Percentiles rank a stretch among this genome's conserved stretches.
Evolutionary conservation across 495 filamentous ascomycete species (phyloP).

Genomic region (Cercophora newfieldiana): DNA sequence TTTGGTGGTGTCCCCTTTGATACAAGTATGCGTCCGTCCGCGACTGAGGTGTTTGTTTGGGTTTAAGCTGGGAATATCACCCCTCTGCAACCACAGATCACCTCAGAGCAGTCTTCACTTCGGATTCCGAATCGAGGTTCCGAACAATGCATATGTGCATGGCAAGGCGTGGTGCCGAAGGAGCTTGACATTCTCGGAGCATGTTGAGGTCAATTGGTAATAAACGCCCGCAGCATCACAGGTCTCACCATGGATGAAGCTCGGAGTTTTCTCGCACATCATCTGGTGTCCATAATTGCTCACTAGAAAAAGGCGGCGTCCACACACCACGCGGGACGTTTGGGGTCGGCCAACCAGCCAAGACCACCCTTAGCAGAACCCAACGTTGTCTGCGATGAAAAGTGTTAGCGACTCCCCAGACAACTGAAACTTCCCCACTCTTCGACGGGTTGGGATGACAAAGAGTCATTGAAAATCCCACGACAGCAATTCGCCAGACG

Average conservation of each 20-base stretch:
- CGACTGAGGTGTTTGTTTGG: too few species aligned
- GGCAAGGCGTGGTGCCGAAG: too few species aligned
- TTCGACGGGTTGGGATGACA: slow-evolving; percentile 24
- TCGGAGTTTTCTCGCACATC: slow-evolving; percentile 20
- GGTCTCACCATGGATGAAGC: neutral
- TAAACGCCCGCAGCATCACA: neutral
- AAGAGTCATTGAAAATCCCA: slow-evolving; percentile 35
- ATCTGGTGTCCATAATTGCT: slow-evolving; percentile 9
- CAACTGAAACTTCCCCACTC: neutral
- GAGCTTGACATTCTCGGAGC: too few species aligned
- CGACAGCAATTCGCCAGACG: slow-evolving; percentile 30
- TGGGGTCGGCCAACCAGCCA: neutral
- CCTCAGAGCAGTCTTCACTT: too few species aligned
- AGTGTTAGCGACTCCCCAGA: neutral
- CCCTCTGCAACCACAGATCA: too few species aligned
- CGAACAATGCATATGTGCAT: too few species aligned
- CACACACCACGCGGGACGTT: neutral
- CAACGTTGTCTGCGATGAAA: neutral
- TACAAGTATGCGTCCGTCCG: too few species aligned
- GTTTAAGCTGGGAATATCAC: too few species aligned
- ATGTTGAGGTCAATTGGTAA: too few species aligned
- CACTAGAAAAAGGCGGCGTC: slow-evolving; percentile 9
- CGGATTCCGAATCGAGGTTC: too few species aligned
- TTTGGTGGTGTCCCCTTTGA: too few species aligned
- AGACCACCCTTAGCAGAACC: neutral